Conservation (phyloP, 257 asterid genomes). For the Ballota nigra region DNA sequence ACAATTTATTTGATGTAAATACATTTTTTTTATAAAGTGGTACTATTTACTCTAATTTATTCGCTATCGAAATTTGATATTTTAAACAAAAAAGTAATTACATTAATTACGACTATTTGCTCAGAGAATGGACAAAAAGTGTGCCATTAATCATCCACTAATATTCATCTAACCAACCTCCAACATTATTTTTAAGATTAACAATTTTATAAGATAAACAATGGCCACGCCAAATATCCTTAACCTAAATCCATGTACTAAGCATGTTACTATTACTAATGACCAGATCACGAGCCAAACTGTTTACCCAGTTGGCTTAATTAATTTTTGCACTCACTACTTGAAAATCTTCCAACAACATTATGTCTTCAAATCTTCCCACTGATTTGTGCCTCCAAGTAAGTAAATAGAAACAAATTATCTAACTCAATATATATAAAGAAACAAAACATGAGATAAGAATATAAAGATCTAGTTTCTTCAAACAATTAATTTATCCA, state of each 20-base stretch:
- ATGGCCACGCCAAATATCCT: neutral
- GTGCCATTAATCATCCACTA: neutral
- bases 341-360: neutral
- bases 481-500: constrained; percentile 12
- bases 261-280: neutral
- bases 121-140: too few species aligned
- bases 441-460: neutral
- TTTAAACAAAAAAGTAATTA: too few species aligned
- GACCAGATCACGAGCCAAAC: neutral
- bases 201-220: neutral
- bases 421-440: constrained; percentile 1
- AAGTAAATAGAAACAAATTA: constrained; percentile 25
- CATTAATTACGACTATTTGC: too few species aligned
- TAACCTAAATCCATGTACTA: neutral
- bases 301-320: neutral
- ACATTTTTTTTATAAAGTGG: too few species aligned
- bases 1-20: too few species aligned
- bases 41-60: too few species aligned
- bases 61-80: too few species aligned
- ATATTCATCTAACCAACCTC: neutral
- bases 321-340: neutral
- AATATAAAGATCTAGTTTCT: neutral
- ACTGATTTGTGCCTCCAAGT: constrained; percentile 21
- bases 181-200: neutral
- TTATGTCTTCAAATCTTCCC: constrained; percentile 14